phyloP scores from a whole-genome alignment of 1,139 yeast species.

The Oligophagozyma castellii region DNA sequence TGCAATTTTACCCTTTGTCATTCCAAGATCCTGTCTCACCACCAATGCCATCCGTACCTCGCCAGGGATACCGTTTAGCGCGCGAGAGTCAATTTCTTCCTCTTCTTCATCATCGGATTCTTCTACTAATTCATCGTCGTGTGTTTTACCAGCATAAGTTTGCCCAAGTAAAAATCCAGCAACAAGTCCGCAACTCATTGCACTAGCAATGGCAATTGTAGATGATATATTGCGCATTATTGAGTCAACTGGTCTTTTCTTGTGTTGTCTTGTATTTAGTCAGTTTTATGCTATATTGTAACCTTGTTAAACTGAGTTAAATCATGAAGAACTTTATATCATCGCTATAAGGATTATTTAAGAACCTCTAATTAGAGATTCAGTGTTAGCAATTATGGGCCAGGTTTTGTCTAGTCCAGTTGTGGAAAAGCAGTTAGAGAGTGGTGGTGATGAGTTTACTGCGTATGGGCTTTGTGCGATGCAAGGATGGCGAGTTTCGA shows the following conservation, averaged over 20 bases:
- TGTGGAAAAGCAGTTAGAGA: constrained; percentile 56
- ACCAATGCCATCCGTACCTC: constrained; percentile 82
- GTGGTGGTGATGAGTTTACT: constrained; percentile 51
- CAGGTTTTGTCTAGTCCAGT: constrained; percentile 66
- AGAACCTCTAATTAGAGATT: no score
- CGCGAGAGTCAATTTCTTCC: constrained; percentile 39
- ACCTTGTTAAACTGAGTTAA: no score
- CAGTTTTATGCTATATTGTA: no score
- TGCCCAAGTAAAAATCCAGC: no score
- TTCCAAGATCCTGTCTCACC: constrained; percentile 76
- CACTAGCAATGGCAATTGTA: no score
- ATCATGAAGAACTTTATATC: no score
- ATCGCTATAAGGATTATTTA: no score
- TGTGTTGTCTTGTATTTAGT: no score
- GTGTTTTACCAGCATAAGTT: constrained; percentile 9
- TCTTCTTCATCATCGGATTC: constrained; percentile 39
- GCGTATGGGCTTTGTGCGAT: constrained; percentile 82
- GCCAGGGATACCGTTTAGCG: constrained; percentile 51
- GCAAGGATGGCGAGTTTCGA: constrained; percentile 99
- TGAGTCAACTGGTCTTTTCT: no score
- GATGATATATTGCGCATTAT: no score
- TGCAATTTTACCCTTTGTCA: constrained; percentile 94
- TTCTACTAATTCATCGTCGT: constrained; percentile 26
- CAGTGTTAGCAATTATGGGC: constrained; percentile 42
- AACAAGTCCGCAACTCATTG: no score